Percentiles rank a stretch among this genome's conserved stretches.
phyloP scores from a whole-genome alignment of 768 basidiomycete genomes.

The Mycena metata region DNA sequence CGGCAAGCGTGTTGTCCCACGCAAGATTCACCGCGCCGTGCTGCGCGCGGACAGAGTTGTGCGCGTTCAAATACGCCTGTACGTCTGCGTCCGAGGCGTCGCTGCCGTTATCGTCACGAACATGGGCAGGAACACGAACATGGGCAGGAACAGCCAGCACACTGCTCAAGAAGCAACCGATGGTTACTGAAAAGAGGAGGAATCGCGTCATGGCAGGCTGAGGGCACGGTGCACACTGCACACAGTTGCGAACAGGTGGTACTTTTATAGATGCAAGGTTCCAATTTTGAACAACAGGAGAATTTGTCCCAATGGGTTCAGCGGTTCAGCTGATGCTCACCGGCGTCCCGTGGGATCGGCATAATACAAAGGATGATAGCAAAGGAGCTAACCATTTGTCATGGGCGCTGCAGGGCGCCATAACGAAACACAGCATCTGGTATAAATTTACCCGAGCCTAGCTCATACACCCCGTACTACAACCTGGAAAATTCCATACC shows the following conservation, averaged over 20 bases:
- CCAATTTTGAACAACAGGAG: not conserved
- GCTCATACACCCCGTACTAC: too few species aligned
- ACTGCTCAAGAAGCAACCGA: constrained; percentile 7
- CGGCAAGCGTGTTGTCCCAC: constrained; percentile 59
- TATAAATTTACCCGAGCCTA: not conserved
- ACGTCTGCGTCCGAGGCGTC: constrained; percentile 13
- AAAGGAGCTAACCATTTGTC: not conserved
- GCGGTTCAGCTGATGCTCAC: not conserved
- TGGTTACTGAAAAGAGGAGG: constrained; percentile 5
- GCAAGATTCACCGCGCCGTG: constrained; percentile 61
- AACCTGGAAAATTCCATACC: not conserved
- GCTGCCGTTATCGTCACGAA: constrained; percentile 12
- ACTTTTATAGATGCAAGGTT: not conserved
- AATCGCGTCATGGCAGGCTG: constrained; percentile 5
- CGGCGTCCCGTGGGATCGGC: not conserved
- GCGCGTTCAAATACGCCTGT: constrained; percentile 16
- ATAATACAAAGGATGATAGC: too few species aligned
- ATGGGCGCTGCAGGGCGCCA: not conserved
- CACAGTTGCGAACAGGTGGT: not conserved
- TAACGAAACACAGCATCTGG: not conserved
- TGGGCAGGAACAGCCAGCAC: constrained; percentile 7
- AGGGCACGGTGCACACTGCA: not conserved
- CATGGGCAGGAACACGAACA: constrained; percentile 3
- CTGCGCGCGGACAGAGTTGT: constrained; percentile 55
- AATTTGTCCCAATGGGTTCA: not conserved